Conservation (phyloP, 169 alveolate species). For the Plasmodium knowlesi region DNA sequence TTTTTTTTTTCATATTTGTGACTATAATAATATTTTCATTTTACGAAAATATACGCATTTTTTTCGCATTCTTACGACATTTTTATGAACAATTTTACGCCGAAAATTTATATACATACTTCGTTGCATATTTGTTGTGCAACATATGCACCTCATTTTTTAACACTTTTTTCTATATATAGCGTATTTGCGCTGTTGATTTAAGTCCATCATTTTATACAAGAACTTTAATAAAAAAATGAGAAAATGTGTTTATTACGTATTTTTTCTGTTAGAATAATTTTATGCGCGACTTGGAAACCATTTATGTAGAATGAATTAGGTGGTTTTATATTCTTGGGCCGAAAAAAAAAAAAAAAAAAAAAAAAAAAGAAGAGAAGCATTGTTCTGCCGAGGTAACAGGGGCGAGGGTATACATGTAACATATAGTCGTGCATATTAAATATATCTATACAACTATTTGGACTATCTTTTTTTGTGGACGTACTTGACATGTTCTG, state of each 20-base stretch:
- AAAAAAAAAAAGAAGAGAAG: not conserved
- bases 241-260: not conserved
- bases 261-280: not conserved
- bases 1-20: not conserved
- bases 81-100: not conserved
- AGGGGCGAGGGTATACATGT: not conserved
- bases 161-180: not conserved
- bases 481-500: not conserved
- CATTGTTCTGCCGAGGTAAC: not conserved
- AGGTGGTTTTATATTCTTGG: not conserved
- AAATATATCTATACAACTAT: not conserved
- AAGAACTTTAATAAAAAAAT: not conserved
- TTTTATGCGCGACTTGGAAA: not conserved
- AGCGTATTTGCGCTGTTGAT: not conserved
- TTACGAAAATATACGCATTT: not conserved
- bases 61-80: not conserved
- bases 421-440: not conserved
- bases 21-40: not conserved
- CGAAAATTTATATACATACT: not conserved
- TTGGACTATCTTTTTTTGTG: not conserved
- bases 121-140: not conserved
- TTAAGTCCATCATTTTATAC: not conserved
- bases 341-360: not conserved
- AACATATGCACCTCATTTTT: constrained; percentile 1
- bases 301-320: not conserved